Conservation (phyloP, 768 basidiomycete species). For the Boletus reticuloceps region DNA sequence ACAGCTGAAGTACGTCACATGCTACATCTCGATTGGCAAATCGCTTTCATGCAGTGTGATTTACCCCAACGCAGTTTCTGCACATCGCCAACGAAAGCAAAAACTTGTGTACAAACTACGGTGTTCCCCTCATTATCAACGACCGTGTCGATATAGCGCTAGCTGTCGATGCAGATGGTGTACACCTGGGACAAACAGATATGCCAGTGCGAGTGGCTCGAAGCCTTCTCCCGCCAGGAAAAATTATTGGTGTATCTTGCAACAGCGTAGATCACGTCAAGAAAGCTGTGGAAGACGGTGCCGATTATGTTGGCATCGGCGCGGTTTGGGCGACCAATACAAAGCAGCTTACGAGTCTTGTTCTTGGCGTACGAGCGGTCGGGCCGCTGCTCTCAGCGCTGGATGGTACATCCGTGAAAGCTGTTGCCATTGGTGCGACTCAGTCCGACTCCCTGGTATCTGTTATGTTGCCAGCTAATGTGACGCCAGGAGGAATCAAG, state of each 20-base stretch:
- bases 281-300: constrained; percentile 59
- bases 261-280: constrained; percentile 63
- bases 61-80: constrained; percentile 55
- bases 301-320: constrained; percentile 88
- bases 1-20: constrained; percentile 64
- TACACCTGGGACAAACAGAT: constrained; percentile 89
- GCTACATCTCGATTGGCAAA: not conserved
- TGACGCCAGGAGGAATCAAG: constrained; percentile 76
- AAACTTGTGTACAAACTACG: constrained; percentile 68
- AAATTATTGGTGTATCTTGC: constrained; percentile 82
- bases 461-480: not conserved
- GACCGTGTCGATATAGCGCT: constrained; percentile 86
- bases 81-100: constrained; percentile 70
- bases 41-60: not conserved
- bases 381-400: constrained; percentile 64
- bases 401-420: constrained; percentile 59
- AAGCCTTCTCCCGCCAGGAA: constrained; percentile 59
- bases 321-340: constrained; percentile 79
- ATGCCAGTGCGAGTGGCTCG: constrained; percentile 70
- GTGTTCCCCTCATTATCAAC: constrained; percentile 83
- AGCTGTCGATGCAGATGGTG: constrained; percentile 70
- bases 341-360: constrained; percentile 63
- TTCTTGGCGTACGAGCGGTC: constrained; percentile 72
- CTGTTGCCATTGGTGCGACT: constrained; percentile 81
- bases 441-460: not conserved